Evolutionary conservation across 2,329 filamentous ascomycete genomes (phyloP).

Genomic region (Arthrocladium fulminans): DNA sequence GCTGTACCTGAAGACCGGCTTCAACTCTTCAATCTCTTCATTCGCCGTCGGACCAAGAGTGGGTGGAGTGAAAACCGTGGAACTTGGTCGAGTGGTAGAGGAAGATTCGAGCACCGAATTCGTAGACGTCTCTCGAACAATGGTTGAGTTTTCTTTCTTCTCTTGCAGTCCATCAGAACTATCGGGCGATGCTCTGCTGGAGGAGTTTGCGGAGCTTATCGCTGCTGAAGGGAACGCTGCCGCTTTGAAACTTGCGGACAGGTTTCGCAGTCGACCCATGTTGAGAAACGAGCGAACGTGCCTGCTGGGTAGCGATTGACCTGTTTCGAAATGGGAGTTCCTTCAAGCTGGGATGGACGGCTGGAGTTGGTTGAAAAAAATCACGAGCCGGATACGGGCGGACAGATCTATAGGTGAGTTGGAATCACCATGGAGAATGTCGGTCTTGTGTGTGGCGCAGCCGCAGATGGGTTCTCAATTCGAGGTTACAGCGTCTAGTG

Average conservation of each 20-base stretch:
- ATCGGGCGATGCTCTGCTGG: slow-evolving; percentile 12
- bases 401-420: neutral
- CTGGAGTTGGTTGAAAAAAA: neutral
- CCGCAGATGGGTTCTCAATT: neutral
- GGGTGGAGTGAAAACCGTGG: slow-evolving; percentile 45
- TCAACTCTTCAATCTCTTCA: slow-evolving; percentile 74
- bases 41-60: slow-evolving; percentile 77
- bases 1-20: slow-evolving; percentile 68
- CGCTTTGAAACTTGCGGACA: slow-evolving; percentile 21
- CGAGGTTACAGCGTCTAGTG: neutral
- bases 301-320: neutral
- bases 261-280: slow-evolving; percentile 22
- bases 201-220: slow-evolving; percentile 11
- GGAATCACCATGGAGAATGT: slow-evolving; percentile 4
- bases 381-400: neutral
- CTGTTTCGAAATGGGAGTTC: neutral
- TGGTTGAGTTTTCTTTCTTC: slow-evolving; percentile 14
- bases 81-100: slow-evolving; percentile 15
- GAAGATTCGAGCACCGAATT: slow-evolving; percentile 13
- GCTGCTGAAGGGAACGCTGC: slow-evolving; percentile 14
- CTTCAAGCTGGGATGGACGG: no score
- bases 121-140: slow-evolving; percentile 13
- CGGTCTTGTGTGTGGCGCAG: slow-evolving; percentile 5
- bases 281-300: slow-evolving; percentile 8
- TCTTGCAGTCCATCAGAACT: slow-evolving; percentile 8